Evolutionary conservation across 2,329 filamentous ascomycete genomes (phyloP).

Genomic region (Fusarium avenaceum): DNA sequence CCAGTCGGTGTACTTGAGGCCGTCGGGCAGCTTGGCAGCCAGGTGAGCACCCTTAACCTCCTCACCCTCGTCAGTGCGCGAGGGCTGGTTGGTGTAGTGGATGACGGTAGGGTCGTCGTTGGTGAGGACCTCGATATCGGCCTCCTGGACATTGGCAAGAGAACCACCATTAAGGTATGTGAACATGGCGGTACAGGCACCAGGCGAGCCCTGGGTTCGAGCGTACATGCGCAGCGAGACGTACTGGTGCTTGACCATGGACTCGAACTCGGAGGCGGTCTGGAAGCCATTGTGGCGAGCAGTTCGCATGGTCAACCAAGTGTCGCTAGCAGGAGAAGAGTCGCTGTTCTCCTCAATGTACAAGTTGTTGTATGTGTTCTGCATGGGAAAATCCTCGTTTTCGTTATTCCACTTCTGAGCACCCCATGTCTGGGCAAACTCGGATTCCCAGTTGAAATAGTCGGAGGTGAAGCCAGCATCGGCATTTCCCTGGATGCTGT

Average conservation of each 20-base stretch:
- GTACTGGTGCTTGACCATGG: conserved; percentile 46
- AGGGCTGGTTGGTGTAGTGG: conserved; percentile 72
- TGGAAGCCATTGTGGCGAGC: conserved; percentile 59
- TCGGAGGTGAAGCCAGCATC: conserved; percentile 52
- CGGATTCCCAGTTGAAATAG: conserved; percentile 52
- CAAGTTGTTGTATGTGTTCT: conserved; percentile 57
- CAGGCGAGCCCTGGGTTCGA: conserved; percentile 60
- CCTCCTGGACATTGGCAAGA: conserved; percentile 60
- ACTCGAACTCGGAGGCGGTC: conserved; percentile 62
- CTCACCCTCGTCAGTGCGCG: conserved; percentile 59
- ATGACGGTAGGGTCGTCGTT: conserved; percentile 57
- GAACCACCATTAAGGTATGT: conserved; percentile 59
- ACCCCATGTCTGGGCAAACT: conserved; percentile 55
- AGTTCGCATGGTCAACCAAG: conserved; percentile 63
- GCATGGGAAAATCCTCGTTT: conserved; percentile 52
- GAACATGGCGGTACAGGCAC: conserved; percentile 66
- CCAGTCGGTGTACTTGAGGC: conserved; percentile 65
- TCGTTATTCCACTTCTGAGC: conserved; percentile 57
- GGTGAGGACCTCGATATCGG: conserved; percentile 66
- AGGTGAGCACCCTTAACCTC: conserved; percentile 60
- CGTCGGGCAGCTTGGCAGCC: conserved; percentile 59
- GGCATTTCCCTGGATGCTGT: conserved; percentile 48
- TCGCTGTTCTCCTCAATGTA: conserved; percentile 61
- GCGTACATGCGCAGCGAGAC: conserved; percentile 62
- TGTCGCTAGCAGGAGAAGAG: conserved; percentile 49